These are phyloP conservation scores for Penicillium waksmanii DNA, from an alignment of 495 filamentous ascomycete genomes.

Conservation along the genomic window DNA sequence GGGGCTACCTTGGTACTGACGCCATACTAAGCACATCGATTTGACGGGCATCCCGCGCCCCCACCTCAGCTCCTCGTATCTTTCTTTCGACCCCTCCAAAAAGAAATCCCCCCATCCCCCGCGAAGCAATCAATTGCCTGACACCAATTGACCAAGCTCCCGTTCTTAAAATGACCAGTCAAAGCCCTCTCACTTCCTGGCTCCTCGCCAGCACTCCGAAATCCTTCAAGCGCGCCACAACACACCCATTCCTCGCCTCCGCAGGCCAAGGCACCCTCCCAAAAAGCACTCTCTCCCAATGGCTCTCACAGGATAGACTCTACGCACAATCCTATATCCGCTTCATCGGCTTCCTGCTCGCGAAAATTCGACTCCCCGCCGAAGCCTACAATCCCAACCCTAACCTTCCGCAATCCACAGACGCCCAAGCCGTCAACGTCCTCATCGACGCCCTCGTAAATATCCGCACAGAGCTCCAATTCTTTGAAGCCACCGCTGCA, in stretches of 20 bases:
- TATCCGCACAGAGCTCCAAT: conserved; percentile 65
- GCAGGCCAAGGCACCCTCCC: conserved; percentile 66
- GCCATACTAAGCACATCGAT: conserved; percentile 16
- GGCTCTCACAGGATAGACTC: conserved; percentile 76
- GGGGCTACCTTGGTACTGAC: conserved; percentile 3
- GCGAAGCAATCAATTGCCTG: background rate
- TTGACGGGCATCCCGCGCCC: conserved; percentile 16
- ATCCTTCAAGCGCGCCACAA: conserved; percentile 60
- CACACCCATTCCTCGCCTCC: conserved; percentile 67
- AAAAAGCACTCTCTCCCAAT: conserved; percentile 59
- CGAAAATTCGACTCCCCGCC: conserved; percentile 61
- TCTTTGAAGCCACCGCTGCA: conserved; percentile 68
- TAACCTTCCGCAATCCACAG: conserved; percentile 24
- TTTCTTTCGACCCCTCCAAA: conserved; percentile 4
- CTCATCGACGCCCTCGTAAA: conserved; percentile 67
- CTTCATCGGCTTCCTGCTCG: conserved; percentile 68
- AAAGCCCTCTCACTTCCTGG: conserved; percentile 36
- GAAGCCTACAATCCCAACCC: conserved; percentile 29
- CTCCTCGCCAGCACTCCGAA: conserved; percentile 32
- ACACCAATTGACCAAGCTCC: background rate
- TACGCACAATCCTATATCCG: conserved; percentile 75
- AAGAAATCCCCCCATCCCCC: background rate
- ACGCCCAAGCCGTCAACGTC: conserved; percentile 58
- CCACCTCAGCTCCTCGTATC: conserved; percentile 7
- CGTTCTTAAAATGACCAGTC: conserved; percentile 23